Conservation (phyloP, 176 grass and related monocot genomes). For the Carex kokanica region DNA sequence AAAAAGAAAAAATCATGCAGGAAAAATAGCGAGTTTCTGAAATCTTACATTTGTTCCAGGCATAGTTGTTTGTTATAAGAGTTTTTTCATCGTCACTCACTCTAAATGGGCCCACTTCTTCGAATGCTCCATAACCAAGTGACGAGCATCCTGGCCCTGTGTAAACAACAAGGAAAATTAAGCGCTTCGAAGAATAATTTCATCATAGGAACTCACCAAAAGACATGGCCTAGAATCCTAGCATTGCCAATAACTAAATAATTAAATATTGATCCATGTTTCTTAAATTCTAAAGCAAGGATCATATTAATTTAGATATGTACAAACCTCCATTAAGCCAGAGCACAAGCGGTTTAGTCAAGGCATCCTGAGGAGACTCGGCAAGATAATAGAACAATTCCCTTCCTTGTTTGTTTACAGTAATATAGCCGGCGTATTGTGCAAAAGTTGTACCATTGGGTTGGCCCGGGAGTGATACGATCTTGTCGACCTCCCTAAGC, state of each 20-base stretch:
- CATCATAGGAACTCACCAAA: neutral
- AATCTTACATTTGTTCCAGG: constrained; percentile 85
- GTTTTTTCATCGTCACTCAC: constrained; percentile 46
- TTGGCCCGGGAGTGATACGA: constrained; percentile 62
- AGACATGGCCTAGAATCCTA: neutral
- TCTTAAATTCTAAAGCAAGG: neutral
- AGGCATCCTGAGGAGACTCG: constrained; percentile 68
- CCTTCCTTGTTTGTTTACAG: constrained; percentile 52
- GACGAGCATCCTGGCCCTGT: constrained; percentile 92
- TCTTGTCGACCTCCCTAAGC: constrained; percentile 38
- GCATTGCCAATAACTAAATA: neutral
- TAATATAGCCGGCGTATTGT: constrained; percentile 84
- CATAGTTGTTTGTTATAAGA: constrained; percentile 67
- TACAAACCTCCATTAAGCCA: constrained; percentile 89
- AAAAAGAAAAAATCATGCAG: neutral
- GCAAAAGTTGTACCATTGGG: constrained; percentile 50
- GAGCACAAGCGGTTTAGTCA: constrained; percentile 79
- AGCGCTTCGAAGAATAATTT: neutral
- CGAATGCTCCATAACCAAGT: constrained; percentile 85
- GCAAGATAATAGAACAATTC: constrained; percentile 95
- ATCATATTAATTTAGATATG: neutral
- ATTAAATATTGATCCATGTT: neutral
- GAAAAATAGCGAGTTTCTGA: neutral
- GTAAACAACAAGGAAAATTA: constrained; percentile 1
- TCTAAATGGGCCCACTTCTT: constrained; percentile 91